phyloP scores from a whole-genome alignment of 371 early-diverging fungal genomes.

The Lichtheimia ornata region DNA sequence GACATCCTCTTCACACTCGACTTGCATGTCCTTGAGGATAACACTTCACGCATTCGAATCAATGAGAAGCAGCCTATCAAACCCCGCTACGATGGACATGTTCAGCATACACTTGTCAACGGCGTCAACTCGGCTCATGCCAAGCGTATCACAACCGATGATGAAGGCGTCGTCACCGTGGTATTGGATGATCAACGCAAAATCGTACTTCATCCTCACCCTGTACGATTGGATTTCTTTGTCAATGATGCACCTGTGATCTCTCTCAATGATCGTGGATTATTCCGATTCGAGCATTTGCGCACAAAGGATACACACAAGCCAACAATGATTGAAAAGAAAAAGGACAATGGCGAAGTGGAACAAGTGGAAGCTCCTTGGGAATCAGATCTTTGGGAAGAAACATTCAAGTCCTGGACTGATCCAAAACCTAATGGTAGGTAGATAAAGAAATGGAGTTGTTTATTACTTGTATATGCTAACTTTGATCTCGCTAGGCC shows the following conservation, averaged over 20 bases:
- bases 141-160: conserved; percentile 5
- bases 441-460: background rate
- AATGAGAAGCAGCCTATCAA: conserved; percentile 69
- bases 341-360: conserved; percentile 37
- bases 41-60: conserved; percentile 67
- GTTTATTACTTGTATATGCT: background rate
- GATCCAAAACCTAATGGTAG: conserved; percentile 91
- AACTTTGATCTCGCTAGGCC: conserved; percentile 52
- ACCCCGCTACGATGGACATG: conserved; percentile 75
- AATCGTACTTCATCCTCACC: conserved; percentile 56
- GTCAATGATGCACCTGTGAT: conserved; percentile 64
- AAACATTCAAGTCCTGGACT: conserved; percentile 81
- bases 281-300: conserved; percentile 85
- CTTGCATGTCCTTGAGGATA: conserved; percentile 56
- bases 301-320: conserved; percentile 63
- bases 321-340: conserved; percentile 45
- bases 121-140: conserved; percentile 30
- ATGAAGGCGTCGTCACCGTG: conserved; percentile 22
- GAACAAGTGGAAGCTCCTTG: conserved; percentile 48
- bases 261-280: conserved; percentile 80
- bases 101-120: conserved; percentile 56
- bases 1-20: conserved; percentile 47
- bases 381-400: conserved; percentile 81
- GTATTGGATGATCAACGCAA: conserved; percentile 28
- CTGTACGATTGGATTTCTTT: conserved; percentile 70